phyloP scores from a whole-genome alignment of 2,329 filamentous ascomycete species.

The Penicillium expansum region DNA sequence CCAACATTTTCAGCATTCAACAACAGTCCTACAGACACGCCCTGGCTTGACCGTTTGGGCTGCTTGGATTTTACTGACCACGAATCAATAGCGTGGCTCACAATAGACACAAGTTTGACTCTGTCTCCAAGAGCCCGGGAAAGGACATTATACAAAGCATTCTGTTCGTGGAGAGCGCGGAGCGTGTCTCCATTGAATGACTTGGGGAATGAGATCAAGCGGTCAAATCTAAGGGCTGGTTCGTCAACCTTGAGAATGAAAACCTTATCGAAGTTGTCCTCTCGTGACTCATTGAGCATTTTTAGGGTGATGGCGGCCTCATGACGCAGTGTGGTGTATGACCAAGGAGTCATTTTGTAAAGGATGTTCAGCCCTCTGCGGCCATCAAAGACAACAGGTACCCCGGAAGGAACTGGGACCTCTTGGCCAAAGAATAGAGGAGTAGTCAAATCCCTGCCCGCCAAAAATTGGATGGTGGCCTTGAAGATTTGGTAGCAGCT shows the following conservation, averaged over 20 bases:
- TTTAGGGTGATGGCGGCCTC: constrained; percentile 73
- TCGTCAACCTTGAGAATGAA: constrained; percentile 67
- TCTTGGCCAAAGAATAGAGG: constrained; percentile 51
- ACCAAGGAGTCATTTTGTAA: constrained; percentile 88
- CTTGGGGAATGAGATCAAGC: constrained; percentile 42
- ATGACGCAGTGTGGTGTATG: constrained; percentile 68
- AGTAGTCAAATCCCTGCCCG: constrained; percentile 69
- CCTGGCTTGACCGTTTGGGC: constrained; percentile 22
- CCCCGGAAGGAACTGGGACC: constrained; percentile 38
- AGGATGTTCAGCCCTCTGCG: constrained; percentile 73
- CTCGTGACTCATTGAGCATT: constrained; percentile 69
- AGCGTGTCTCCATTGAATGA: constrained; percentile 28
- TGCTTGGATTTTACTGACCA: constrained; percentile 51
- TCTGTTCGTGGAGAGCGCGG: constrained; percentile 31
- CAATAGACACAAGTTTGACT: constrained; percentile 64
- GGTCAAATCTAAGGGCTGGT: constrained; percentile 55
- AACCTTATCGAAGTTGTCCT: constrained; percentile 77
- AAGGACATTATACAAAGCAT: constrained; percentile 60
- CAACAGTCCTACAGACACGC: constrained; percentile 64
- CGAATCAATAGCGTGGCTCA: constrained; percentile 36
- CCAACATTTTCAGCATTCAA: constrained; percentile 70
- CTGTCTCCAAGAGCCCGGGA: constrained; percentile 73
- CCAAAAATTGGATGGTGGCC: constrained; percentile 82
- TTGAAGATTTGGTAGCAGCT: constrained; percentile 95
- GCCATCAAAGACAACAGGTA: constrained; percentile 77